A percentile compares a stretch with the other conserved stretches of the same genome.
Evolutionary conservation across 495 filamentous ascomycete species (phyloP).

Genomic region (Entonaema liquescens): DNA sequence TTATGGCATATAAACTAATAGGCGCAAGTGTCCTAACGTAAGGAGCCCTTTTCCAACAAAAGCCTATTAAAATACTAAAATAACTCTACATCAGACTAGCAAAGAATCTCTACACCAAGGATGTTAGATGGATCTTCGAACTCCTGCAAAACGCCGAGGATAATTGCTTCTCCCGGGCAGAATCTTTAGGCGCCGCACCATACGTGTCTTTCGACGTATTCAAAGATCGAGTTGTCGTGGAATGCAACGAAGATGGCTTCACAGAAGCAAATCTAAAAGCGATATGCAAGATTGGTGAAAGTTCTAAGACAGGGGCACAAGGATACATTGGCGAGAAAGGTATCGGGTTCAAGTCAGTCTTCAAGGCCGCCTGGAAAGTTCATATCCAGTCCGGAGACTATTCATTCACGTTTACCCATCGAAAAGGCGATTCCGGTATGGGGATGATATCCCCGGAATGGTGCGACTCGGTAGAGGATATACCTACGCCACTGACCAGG

Average conservation of each 20-base stretch:
- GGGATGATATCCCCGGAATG: conserved; percentile 58
- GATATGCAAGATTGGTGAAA: conserved; percentile 50
- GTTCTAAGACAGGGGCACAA: conserved; percentile 49
- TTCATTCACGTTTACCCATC: conserved; percentile 55
- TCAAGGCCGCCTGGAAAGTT: conserved; percentile 57
- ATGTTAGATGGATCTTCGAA: conserved; percentile 53
- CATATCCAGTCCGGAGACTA: conserved; percentile 57
- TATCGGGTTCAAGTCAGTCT: conserved; percentile 64
- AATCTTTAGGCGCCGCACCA: conserved; percentile 28
- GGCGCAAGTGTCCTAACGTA: conserved; percentile 49
- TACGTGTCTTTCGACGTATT: conserved; percentile 48
- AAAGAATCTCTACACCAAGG: conserved; percentile 50
- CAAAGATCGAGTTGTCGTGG: conserved; percentile 47
- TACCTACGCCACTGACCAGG: conserved; percentile 40
- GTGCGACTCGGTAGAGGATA: conserved; percentile 39
- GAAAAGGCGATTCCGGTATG: conserved; percentile 45
- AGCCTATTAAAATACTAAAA: conserved; percentile 6
- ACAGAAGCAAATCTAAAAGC: conserved; percentile 45
- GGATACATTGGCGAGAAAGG: conserved; percentile 62
- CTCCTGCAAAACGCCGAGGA: conserved; percentile 57
- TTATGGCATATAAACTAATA: conserved; percentile 44
- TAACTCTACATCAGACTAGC: conserved; percentile 42
- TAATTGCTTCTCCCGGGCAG: conserved; percentile 44
- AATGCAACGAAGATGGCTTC: conserved; percentile 60
- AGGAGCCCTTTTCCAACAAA: neutral